Base-by-base conservation (phyloP, 2,329 filamentous ascomycete species). In the Hawksworthiomyces lignivorus region DNA sequence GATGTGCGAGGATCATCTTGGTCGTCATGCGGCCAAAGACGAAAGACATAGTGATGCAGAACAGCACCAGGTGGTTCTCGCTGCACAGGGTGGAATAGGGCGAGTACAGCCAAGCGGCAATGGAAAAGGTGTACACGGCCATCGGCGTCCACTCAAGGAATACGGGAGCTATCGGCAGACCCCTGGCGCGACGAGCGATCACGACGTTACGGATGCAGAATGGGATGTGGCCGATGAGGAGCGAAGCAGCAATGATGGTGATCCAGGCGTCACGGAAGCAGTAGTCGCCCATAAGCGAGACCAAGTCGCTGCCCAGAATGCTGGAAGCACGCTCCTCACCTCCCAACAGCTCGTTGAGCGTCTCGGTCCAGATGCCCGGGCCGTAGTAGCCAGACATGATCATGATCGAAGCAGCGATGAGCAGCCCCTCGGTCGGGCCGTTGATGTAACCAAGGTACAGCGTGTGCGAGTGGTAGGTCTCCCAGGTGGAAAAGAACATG, bases 401-500 rank as follows among this genome's bases (percentile, higher is more conserved):
- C 87, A 97, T 97, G 56, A 96, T 77, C 39, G 69, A 64, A 57
- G 87, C 89, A 20, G 89, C 92, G 49, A 98, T 82, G 39, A 97
- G 80, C 26, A 98, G 70, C 17, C 92, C 92, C 68, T 98, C 92
- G 26, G 92, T 98, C 2, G 92, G 92, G 1, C 92, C 92, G 61
- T 98, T 98, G 75, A 98, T 84, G 60, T 90, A 87, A 42, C 92
- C 92, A 11, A 98, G 79, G 62, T 95, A 98, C 6, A 98, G 70
- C 0, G 92, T 97, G 62, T 98, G 92, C 5, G 92, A 96, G 65
- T 98, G 92, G 62, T 96, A 98, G 1, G 92, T 98, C 67, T 98
- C 92, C 92, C 92, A 98, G 2, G 92, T 98, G 4, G 90, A 96
- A 67, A 98, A 96, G 72, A 95, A 98, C 92, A 98, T 98, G 46